Percentiles rank a stretch among this genome's conserved stretches.
Conservation (phyloP, 2,329 filamentous ascomycete genomes). For the Ophiostoma australiae region DNA sequence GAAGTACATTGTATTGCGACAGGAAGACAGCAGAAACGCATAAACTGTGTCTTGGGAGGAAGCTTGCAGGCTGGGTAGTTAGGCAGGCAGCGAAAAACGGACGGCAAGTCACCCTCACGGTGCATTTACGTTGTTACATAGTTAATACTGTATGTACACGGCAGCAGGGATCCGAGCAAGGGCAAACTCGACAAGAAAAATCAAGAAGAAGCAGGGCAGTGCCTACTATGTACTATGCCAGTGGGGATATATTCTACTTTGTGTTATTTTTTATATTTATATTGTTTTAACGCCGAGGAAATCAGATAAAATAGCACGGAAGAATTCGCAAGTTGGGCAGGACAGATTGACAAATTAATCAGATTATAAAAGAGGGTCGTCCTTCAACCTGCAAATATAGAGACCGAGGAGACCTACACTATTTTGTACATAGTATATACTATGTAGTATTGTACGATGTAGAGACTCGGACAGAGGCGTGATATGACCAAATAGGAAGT, state of each 20-base stretch:
- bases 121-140: background rate
- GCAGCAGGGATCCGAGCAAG: background rate
- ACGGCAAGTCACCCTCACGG: background rate
- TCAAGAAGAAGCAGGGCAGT: constrained; percentile 11
- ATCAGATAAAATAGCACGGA: constrained; percentile 1
- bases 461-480: background rate
- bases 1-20: background rate
- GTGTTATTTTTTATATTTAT: background rate
- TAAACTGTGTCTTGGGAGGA: background rate
- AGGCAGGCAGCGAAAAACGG: background rate
- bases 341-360: background rate
- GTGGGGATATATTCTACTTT: background rate
- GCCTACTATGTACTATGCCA: background rate
- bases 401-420: background rate
- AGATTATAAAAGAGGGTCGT: background rate
- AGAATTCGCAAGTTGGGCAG: background rate
- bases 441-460: too few relatives aligned
- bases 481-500: background rate
- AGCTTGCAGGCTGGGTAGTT: background rate
- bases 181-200: constrained; percentile 4
- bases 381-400: background rate
- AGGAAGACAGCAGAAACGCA: too few relatives aligned
- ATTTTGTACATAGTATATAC: too few relatives aligned
- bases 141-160: background rate
- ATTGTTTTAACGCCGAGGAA: background rate